Base-by-base conservation (phyloP, 2,329 filamentous ascomycete species). In the Allantophomopsis cytisporea region DNA sequence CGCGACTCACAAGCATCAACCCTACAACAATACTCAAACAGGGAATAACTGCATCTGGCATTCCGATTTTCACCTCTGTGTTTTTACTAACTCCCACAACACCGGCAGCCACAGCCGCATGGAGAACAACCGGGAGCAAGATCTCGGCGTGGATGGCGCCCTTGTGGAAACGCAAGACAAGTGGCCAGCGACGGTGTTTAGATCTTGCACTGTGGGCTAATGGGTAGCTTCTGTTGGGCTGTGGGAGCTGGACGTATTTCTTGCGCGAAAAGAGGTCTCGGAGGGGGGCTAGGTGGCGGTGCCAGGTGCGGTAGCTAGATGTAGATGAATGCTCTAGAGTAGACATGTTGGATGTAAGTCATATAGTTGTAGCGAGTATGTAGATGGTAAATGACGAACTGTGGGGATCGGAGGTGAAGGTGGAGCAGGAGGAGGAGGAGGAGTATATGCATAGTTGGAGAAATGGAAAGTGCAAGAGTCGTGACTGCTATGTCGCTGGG, bases 1-100 rank as follows among this genome's bases (percentile, higher is more conserved):
- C 41, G n/a, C n/a, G 47, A 49, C 23, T 47, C 20, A 80, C 76
- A 41, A 80, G 71, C 67, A 80, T 78, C 32, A 80, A 55, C 49
- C 76, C 76, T 2, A 80, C 75, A 38, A 80, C 76, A 41, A 80
- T 80, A 28, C 69, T 75, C 2, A 80, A 60, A 12, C 67, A 72
- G 2, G 76, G 75, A 35, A 80, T 68, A 65, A 68, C 44, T 2
- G 10, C 16, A 14, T 28, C 31, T 40, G 31, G 43, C 37, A 45
- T 43, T 7, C 32, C 80, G 62, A 31, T 64, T 68, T 28, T 78
- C 61, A 39, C 66, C 55, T 41, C 62, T 56, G 43, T 63, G 48
- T 66, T 61, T 39, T 61, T 60, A 51, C 79, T 72, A 41, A 76
- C 54, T 47, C 67, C 76, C 21, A 76, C 71, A 39, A 80, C 63